These are phyloP conservation scores for Ceratobasidium sp. DNA, from an alignment of 1,284 basidiomycete species.

Conservation along the genomic window DNA sequence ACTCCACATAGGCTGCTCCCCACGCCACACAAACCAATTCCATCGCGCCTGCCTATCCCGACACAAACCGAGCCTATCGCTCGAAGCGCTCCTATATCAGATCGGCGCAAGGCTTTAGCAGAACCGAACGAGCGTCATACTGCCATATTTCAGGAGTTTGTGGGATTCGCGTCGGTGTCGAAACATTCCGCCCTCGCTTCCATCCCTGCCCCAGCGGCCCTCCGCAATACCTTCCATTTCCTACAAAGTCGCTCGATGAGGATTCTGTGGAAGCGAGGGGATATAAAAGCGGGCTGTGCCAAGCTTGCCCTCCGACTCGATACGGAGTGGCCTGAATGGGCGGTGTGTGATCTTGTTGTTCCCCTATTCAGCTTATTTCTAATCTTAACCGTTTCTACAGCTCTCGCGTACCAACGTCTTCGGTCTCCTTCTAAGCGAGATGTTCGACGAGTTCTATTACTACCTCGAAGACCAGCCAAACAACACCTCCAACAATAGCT, in stretches of 20 bases:
- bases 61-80: too few relatives aligned
- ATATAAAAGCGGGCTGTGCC: neutral
- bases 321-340: constrained; percentile 32
- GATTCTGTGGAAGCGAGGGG: neutral
- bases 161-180: neutral
- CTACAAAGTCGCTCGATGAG: neutral
- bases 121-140: neutral
- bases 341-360: neutral
- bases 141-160: neutral
- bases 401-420: constrained; percentile 21
- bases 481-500: neutral
- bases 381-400: neutral
- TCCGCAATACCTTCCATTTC: constrained; percentile 4
- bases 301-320: constrained; percentile 6
- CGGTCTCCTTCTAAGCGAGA: constrained; percentile 16
- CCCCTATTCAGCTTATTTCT: neutral
- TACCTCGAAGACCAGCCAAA: constrained; percentile 10
- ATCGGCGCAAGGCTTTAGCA: too few relatives aligned
- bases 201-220: neutral
- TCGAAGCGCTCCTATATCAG: too few relatives aligned
- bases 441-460: constrained; percentile 1
- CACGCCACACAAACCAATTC: too few relatives aligned
- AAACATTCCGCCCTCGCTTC: constrained; percentile 11
- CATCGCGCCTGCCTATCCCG: too few relatives aligned
- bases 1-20: too few relatives aligned